Percentiles rank a stretch among this genome's conserved stretches.
Evolutionary conservation across 176 grass and related monocot genomes (phyloP).

Genomic region (Pontederia crassipes): DNA sequence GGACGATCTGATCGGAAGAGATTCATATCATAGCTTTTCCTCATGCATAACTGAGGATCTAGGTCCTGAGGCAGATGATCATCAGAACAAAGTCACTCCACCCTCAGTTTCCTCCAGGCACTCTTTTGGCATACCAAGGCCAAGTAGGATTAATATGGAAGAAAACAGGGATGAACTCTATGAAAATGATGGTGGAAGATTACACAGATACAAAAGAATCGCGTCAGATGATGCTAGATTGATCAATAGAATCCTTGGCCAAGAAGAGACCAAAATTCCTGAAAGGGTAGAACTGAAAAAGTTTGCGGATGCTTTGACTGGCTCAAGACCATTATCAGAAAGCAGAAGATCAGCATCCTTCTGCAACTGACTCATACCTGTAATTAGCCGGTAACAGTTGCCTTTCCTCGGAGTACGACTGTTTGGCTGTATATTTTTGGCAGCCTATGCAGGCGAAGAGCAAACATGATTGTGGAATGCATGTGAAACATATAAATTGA

Average conservation of each 20-base stretch:
- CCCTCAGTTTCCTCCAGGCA: conserved; percentile 3
- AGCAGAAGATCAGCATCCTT: conserved; percentile 36
- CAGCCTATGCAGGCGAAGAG: too few species aligned
- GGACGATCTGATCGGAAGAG: conserved; percentile 40
- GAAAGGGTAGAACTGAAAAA: conserved; percentile 45
- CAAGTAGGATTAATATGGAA: conserved; percentile 1
- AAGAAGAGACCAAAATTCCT: conserved; percentile 12
- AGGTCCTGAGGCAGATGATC: conserved; percentile 8
- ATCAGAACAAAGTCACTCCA: background rate
- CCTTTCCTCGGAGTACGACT: too few species aligned
- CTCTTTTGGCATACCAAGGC: conserved; percentile 28
- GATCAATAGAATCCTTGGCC: conserved; percentile 20
- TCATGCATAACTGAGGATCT: conserved; percentile 41
- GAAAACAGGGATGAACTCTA: conserved; percentile 21
- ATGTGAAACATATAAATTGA: too few species aligned
- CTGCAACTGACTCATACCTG: conserved; percentile 6
- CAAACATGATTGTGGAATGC: too few species aligned
- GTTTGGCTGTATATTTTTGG: too few species aligned
- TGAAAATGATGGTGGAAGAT: conserved; percentile 3
- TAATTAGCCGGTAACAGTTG: too few species aligned
- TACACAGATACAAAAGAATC: background rate
- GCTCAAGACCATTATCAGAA: conserved; percentile 24
- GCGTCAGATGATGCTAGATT: conserved; percentile 15
- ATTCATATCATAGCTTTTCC: conserved; percentile 45
- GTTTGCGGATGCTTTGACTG: conserved; percentile 39